Conservation (phyloP, 2,329 filamentous ascomycete species). For the Aspergillus unguis region DNA sequence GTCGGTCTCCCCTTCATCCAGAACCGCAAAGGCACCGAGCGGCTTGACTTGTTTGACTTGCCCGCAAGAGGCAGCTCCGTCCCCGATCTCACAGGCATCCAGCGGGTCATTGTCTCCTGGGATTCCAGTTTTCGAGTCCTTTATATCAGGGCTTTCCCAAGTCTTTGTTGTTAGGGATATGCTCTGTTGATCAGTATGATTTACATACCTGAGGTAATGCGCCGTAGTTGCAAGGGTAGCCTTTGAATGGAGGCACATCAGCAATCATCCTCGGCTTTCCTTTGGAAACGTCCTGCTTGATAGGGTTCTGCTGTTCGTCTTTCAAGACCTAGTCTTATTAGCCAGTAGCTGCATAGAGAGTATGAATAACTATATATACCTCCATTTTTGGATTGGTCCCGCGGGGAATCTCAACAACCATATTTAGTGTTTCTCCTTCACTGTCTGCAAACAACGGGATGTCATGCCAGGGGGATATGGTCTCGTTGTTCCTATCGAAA, state of each 20-base stretch:
- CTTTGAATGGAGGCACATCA: background rate
- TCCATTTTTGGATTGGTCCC: constrained; percentile 2
- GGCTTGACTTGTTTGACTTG: constrained; percentile 3
- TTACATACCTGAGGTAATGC: background rate
- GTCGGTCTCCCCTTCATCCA: constrained; percentile 3
- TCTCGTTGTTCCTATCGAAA: background rate
- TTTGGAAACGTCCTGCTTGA: constrained; percentile 3
- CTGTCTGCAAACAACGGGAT: constrained; percentile 2
- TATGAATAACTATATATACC: background rate
- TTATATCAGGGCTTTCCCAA: constrained; percentile 6
- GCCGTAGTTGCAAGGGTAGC: constrained; percentile 1
- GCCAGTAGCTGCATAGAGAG: background rate
- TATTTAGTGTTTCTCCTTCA: constrained; percentile 1
- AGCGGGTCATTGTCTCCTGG: constrained; percentile 5
- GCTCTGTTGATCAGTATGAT: no score
- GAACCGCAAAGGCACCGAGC: constrained; percentile 1
- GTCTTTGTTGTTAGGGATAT: background rate
- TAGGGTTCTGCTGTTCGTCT: background rate
- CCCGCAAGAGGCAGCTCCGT: background rate
- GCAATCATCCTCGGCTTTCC: background rate
- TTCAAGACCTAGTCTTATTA: no score
- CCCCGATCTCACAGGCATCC: constrained; percentile 2
- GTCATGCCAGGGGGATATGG: constrained; percentile 9
- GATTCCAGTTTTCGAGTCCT: background rate
- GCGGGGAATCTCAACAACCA: constrained; percentile 6